Base-by-base conservation (phyloP, 306 rosid species). In the Cajanus cajan region DNA sequence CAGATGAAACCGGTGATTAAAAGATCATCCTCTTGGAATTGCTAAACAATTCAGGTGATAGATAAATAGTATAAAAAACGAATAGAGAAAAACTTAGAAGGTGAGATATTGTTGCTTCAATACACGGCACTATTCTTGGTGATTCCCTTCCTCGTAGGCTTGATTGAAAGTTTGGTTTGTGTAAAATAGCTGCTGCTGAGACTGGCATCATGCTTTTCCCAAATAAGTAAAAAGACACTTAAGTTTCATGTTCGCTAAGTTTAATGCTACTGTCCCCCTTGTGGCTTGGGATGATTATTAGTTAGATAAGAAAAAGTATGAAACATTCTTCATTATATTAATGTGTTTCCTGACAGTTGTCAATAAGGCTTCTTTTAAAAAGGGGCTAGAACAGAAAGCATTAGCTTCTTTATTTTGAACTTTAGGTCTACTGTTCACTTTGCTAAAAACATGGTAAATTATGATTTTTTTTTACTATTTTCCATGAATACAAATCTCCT, bases 1-100 rank as follows among this genome's bases (percentile, higher is more conserved):
- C 96, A 88, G 76, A 93, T 90, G 98, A 93, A 93, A 82, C 98
- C 96, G 18, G 79, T 86, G 73, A 78, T 93, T 78, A 90, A 76
- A 86, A 88, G 98, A 89, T 93, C 96, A 1, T 82, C 94, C 41
- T 93, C 98, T 55, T 93, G 98, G 98, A 89, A 83, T 58, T 93
- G 90, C 89, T 90, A 81, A 87, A 81, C 52, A 34, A 33, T 40
- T 59, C 39, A 86, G 84, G 82, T 3, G 15, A 78, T 55, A 25
- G 83, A 73, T 83, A 81, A 87, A 83, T 84, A 79, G 83, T 82
- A 66, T 67, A 78, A 82, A 82, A 85, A 79, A 55, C 77, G 51
- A 77, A 34, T 15, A 78, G 82, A 77, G 74, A 83, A 86, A 79
- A 82, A 66, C 79, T 68, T 82, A 63, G 84, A 83, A 41, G 90